These are phyloP conservation scores for Chrysoporthe deuterocubensis DNA, from an alignment of 2,329 filamentous ascomycete genomes.

Conservation along the genomic window DNA sequence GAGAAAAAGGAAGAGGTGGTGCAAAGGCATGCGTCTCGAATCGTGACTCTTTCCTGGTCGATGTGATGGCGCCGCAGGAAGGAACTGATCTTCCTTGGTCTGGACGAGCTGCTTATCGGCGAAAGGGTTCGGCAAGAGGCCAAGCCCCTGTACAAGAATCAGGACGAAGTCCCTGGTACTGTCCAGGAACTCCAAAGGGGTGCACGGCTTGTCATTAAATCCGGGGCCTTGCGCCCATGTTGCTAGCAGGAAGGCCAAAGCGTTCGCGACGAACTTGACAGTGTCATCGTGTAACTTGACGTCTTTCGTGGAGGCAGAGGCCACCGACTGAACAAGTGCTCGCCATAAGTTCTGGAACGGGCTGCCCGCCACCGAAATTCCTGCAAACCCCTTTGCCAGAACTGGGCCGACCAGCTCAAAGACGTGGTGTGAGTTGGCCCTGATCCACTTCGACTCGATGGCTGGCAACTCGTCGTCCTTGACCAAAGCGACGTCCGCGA, in stretches of 20 bases:
- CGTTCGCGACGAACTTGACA: constrained; percentile 74
- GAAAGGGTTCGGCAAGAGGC: constrained; percentile 58
- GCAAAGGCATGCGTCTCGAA: constrained; percentile 61
- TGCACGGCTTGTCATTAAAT: constrained; percentile 52
- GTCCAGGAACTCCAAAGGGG: constrained; percentile 56
- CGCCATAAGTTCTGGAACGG: constrained; percentile 60
- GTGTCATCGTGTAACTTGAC: constrained; percentile 87
- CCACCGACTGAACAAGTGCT: constrained; percentile 64
- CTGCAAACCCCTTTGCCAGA: constrained; percentile 64
- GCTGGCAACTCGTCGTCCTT: constrained; percentile 78
- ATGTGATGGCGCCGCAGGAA: constrained; percentile 69
- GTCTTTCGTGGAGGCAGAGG: constrained; percentile 77
- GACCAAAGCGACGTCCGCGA: constrained; percentile 62
- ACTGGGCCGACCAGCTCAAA: constrained; percentile 65
- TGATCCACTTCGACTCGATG: constrained; percentile 85
- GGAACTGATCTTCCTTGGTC: constrained; percentile 59
- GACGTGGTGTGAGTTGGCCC: constrained; percentile 69
- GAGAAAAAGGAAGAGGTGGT: constrained; percentile 68
- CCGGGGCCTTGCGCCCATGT: constrained; percentile 64
- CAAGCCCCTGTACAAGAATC: constrained; percentile 55
- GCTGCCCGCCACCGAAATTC: constrained; percentile 65
- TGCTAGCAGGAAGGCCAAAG: constrained; percentile 70
- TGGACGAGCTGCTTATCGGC: constrained; percentile 63
- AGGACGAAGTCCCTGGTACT: constrained; percentile 57
- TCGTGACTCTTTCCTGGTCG: constrained; percentile 56